Percentiles rank a stretch among this genome's conserved stretches.
Evolutionary conservation across 305 asterid species (phyloP).

Genomic region (Fraxinus angustifolia): DNA sequence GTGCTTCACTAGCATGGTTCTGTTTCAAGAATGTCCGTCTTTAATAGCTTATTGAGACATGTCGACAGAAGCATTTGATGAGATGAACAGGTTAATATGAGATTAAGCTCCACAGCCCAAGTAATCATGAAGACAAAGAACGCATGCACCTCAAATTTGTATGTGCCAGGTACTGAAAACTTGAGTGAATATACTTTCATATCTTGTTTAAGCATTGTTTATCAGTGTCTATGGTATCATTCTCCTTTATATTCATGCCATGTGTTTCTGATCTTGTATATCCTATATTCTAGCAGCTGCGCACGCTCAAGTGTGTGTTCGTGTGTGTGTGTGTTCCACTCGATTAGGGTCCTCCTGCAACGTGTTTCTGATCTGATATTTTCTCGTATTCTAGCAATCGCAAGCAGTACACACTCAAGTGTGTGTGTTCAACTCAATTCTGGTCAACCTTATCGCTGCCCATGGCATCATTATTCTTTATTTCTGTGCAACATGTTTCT

Average conservation of each 20-base stretch:
- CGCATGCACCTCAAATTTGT: neutral
- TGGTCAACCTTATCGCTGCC: neutral
- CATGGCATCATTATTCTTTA: neutral
- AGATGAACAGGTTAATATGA: neutral
- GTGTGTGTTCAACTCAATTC: neutral
- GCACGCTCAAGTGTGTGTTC: neutral
- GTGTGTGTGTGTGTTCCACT: neutral
- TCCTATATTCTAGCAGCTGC: neutral
- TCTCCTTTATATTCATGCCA: neutral
- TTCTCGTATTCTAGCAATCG: neutral
- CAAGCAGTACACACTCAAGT: neutral
- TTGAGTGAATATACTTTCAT: neutral
- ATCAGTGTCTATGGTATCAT: neutral
- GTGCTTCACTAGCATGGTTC: neutral
- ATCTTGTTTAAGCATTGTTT: neutral
- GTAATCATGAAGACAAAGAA: neutral
- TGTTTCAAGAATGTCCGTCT: neutral
- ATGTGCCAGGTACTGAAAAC: neutral
- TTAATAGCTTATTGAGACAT: neutral
- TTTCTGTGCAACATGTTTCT: neutral
- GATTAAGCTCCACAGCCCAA: neutral
- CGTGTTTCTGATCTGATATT: neutral
- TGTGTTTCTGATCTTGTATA: neutral
- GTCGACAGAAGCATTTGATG: neutral
- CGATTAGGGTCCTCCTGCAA: neutral